Conservation (phyloP, 148 eudicot genomes). For the Camellia lanceoleosa region DNA sequence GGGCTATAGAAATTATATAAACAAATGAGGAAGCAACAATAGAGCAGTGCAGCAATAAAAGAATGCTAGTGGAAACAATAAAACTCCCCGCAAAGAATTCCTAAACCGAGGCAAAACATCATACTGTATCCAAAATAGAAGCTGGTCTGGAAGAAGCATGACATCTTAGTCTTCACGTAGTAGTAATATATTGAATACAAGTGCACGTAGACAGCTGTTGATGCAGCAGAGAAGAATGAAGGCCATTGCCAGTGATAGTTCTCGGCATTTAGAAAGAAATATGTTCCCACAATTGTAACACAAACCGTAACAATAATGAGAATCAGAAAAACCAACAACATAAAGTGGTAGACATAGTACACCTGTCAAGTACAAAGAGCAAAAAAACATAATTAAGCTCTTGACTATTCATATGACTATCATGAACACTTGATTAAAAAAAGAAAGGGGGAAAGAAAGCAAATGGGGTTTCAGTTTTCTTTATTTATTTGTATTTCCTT, state of each 20-base stretch:
- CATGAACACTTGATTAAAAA: no score
- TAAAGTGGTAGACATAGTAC: constrained; percentile 87
- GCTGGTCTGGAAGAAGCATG: constrained; percentile 98
- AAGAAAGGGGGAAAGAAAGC: no score
- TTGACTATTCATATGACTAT: no score
- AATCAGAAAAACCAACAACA: constrained; percentile 88
- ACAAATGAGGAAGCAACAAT: no score
- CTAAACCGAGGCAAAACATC: constrained; percentile 87
- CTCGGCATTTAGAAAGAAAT: constrained; percentile 97
- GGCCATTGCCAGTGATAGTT: constrained; percentile 99
- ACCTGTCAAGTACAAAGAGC: constrained; percentile 46
- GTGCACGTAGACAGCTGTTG: constrained; percentile 82
- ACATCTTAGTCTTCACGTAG: constrained; percentile 96
- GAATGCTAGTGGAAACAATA: no score
- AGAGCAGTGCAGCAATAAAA: no score
- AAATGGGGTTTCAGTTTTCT: no score
- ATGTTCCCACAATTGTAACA: constrained; percentile 94
- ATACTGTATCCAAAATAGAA: constrained; percentile 85
- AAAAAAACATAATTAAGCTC: neutral
- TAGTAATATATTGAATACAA: constrained; percentile 87
- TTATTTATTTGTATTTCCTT: no score
- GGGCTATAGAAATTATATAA: no score
- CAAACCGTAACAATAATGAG: constrained; percentile 87
- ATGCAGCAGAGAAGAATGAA: constrained; percentile 81
- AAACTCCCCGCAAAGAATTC: constrained; percentile 65